Evolutionary conservation across 75 land plant species (phyloP).

Genomic region (Sequoia sempervirens): DNA sequence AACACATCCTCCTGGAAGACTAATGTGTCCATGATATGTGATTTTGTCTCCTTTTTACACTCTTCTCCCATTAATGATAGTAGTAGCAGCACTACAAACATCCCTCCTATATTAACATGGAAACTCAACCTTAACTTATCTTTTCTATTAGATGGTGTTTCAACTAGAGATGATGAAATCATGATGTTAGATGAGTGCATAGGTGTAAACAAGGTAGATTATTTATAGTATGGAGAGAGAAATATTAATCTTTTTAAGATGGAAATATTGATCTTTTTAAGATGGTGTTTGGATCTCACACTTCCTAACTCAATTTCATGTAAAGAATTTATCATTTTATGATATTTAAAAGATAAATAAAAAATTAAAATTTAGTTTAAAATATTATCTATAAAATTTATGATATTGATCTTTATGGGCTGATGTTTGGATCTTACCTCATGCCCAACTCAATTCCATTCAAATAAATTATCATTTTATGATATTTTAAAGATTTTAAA

Average conservation of each 20-base stretch:
- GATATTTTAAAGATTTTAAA: too few relatives aligned
- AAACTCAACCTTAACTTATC: not conserved
- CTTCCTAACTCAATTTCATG: too few relatives aligned
- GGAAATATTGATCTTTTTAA: not conserved
- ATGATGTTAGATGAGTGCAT: not conserved
- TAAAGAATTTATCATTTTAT: too few relatives aligned
- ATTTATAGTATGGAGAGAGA: not conserved
- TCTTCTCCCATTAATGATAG: not conserved
- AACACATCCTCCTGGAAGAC: not conserved
- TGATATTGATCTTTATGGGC: too few relatives aligned
- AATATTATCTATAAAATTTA: too few relatives aligned
- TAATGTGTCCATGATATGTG: not conserved
- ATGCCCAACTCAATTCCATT: too few relatives aligned
- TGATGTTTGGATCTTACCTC: too few relatives aligned
- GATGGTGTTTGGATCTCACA: not conserved
- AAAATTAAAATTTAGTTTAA: too few relatives aligned
- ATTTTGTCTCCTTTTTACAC: not conserved
- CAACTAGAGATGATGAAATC: not conserved
- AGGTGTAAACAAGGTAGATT: not conserved
- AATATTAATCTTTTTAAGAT: not conserved
- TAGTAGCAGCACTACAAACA: not conserved
- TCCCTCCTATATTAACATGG: not conserved
- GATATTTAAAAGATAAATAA: too few relatives aligned
- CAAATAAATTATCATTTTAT: too few relatives aligned
- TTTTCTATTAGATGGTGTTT: not conserved